Conservation (phyloP, 352 stramenopile species). For the Phytophthora pseudosyringae region DNA sequence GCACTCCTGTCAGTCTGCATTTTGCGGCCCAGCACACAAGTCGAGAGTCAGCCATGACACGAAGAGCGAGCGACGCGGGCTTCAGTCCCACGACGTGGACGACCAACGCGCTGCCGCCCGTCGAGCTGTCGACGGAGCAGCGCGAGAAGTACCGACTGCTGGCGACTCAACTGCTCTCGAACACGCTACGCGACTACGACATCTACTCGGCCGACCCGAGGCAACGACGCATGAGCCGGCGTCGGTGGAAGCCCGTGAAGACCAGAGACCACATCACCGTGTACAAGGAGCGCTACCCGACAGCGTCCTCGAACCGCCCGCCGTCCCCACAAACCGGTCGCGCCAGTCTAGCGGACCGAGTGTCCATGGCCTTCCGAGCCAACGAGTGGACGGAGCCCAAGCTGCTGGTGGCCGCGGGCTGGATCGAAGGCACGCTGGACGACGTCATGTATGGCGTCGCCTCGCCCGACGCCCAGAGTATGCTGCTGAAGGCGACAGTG, state of each 20-base stretch:
- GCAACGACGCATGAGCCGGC: slow-evolving; percentile 41
- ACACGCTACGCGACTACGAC: slow-evolving; percentile 40
- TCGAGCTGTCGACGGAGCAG: slow-evolving; percentile 25
- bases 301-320: slow-evolving; percentile 10
- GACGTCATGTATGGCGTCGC: slow-evolving; percentile 75
- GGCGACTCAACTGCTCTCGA: slow-evolving; percentile 34
- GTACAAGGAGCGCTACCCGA: slow-evolving; percentile 43
- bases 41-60: slow-evolving; percentile 15
- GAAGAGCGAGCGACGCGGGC: slow-evolving; percentile 12
- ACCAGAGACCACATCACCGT: slow-evolving; percentile 41
- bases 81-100: slow-evolving; percentile 39
- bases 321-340: slow-evolving; percentile 29
- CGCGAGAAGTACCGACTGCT: slow-evolving; percentile 34
- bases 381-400: slow-evolving; percentile 46
- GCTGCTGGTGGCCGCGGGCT: slow-evolving; percentile 46
- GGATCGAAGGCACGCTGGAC: slow-evolving; percentile 49
- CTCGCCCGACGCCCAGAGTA: slow-evolving; percentile 48
- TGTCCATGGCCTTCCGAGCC: slow-evolving; percentile 36
- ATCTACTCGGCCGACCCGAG: slow-evolving; percentile 39
- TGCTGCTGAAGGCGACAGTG: slow-evolving; percentile 53
- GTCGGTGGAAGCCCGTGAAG: slow-evolving; percentile 36
- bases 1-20: slow-evolving; percentile 26
- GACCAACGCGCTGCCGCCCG: slow-evolving; percentile 28
- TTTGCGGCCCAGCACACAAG: slow-evolving; percentile 21
- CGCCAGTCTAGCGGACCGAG: slow-evolving; percentile 43